Conservation (phyloP, 495 filamentous ascomycete species). For the Penicillium cosmopolitanum region DNA sequence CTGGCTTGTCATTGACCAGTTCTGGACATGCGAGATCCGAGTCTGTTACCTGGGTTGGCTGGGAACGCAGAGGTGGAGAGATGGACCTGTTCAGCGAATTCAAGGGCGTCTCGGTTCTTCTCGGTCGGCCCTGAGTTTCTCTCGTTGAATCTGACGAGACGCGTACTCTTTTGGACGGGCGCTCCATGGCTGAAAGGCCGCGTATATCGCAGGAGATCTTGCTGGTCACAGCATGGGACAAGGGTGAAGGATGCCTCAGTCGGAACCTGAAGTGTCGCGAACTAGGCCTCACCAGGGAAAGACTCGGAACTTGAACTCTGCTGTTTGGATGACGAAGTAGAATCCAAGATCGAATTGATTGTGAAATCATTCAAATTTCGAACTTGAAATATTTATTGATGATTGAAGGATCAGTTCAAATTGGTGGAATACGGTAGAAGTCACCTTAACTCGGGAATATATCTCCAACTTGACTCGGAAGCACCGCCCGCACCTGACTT, state of each 20-base stretch:
- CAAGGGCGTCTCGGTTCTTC: constrained; percentile 15
- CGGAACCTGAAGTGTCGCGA: not conserved
- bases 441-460: too few species aligned
- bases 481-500: not conserved
- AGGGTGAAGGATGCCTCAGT: not conserved
- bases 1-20: not conserved
- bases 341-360: not conserved
- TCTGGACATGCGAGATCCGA: constrained; percentile 9
- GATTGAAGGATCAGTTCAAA: too few species aligned
- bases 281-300: not conserved
- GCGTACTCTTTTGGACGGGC: constrained; percentile 18
- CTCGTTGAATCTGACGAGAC: constrained; percentile 14
- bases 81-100: constrained; percentile 41
- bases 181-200: not conserved
- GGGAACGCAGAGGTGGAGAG: constrained; percentile 33
- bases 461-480: too few species aligned
- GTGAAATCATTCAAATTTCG: not conserved
- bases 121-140: not conserved
- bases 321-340: not conserved
- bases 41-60: not conserved
- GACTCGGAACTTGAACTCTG: not conserved
- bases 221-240: not conserved
- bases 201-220: not conserved
- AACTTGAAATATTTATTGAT: not conserved
- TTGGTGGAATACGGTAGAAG: not conserved